Evolutionary conservation across 148 eudicot genomes (phyloP).

Genomic region (Silene uniflora): DNA sequence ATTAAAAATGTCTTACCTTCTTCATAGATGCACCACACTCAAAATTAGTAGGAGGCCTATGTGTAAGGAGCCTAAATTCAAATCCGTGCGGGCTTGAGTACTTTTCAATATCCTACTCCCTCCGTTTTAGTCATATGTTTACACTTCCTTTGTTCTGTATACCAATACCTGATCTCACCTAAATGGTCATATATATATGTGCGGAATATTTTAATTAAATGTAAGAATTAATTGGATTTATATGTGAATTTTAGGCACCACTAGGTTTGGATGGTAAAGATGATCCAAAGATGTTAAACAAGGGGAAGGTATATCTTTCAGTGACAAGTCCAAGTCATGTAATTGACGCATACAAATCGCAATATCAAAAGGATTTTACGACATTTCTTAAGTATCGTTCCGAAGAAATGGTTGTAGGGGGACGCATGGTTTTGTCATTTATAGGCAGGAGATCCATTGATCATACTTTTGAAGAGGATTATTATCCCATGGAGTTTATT

Average conservation of each 20-base stretch:
- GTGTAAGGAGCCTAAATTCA: no score
- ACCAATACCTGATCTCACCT: no score
- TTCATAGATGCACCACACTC: no score
- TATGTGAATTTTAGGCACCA: slow-evolving; percentile 35
- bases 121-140: no score
- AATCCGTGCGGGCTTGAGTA: no score
- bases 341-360: slow-evolving; percentile 39
- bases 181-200: no score
- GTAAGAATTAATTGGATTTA: no score
- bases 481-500: slow-evolving; percentile 53
- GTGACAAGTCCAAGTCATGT: slow-evolving; percentile 42
- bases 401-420: slow-evolving; percentile 51
- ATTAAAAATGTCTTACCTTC: no score
- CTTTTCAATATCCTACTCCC: no score
- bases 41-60: no score
- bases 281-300: slow-evolving; percentile 30
- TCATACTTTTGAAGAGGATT: slow-evolving; percentile 28
- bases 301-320: slow-evolving; percentile 60
- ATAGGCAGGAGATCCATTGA: slow-evolving; percentile 43
- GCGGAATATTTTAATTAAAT: no score
- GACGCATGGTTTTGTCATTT: slow-evolving; percentile 60
- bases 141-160: no score
- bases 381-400: slow-evolving; percentile 49
- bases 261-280: slow-evolving; percentile 27
- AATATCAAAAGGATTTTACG: slow-evolving; percentile 46